Evolutionary conservation across 2,329 filamentous ascomycete species (phyloP), one percentile per base, ranked within the genome.

Genomic region (Aspergillus piperis): DNA sequence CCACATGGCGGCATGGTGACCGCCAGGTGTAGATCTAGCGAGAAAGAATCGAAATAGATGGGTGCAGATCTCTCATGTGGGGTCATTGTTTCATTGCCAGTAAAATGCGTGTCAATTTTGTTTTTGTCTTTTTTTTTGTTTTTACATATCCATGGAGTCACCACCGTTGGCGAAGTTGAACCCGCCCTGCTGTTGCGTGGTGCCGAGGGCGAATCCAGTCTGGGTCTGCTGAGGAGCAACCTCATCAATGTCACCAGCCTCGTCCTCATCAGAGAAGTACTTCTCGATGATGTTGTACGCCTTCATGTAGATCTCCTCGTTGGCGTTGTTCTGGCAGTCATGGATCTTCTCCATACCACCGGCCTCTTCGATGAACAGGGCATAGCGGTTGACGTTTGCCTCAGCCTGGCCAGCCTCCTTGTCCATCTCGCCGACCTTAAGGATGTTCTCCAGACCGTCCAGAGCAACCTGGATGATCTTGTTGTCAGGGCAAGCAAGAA

Each of bases 281-380:
- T 97, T 97, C 85, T 99, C 95, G 69, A 99, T 99, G 80, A 99
- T 99, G 86, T 96, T 98, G 86, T 98, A 99, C 0, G 95, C 95
- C 88, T 99, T 99, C 94, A 99, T 98, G 85, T 99, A 99, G 71
- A 99, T 99, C 81, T 99, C 95, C 82, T 99, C 95, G 81, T 99
- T 99, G 83, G 94, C 94, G 73, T 99, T 99, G 83, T 96, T 97
- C 84, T 99, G 95, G 86, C 95, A 98, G 71, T 98, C 94, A 81
- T 99, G 95, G 70, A 99, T 98, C 89, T 98, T 98, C 84, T 98
- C 95, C 95, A 99, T 99, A 68, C 95, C 95, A 73, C 92, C 92
- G 69, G 93, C 96, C 80, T 99, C 95, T 81, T 99, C 95, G 68
- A 99, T 99, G 81, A 96, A 98, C 65, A 99, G 86, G 50, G 95